Evolutionary conservation across 169 alveolate species (phyloP).

Genomic region (Eimeria zaria): DNA sequence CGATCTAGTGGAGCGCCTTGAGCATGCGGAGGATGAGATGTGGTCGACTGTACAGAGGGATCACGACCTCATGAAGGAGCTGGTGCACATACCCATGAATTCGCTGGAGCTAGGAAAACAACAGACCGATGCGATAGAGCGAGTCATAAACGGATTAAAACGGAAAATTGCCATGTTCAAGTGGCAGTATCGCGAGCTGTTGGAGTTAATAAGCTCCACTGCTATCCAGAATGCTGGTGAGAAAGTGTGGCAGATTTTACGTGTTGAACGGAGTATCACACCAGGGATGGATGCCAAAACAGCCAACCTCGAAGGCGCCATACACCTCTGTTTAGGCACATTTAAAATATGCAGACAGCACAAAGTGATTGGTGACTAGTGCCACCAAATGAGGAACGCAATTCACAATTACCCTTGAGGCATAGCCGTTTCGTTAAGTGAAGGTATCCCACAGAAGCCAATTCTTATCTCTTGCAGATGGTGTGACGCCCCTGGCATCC

Average conservation of each 20-base stretch:
- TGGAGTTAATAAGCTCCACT: slow-evolving; percentile 69
- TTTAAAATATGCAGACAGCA: background rate
- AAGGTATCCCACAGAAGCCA: background rate
- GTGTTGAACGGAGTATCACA: background rate
- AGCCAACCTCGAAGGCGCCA: background rate
- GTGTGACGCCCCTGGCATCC: background rate
- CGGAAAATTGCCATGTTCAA: slow-evolving; percentile 64
- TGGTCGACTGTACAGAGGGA: slow-evolving; percentile 48
- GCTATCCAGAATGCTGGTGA: slow-evolving; percentile 61
- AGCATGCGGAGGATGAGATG: slow-evolving; percentile 56
- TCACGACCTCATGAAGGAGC: slow-evolving; percentile 53
- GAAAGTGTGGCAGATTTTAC: background rate
- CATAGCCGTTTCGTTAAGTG: background rate
- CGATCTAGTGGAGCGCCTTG: slow-evolving; percentile 50
- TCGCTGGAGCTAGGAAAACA: slow-evolving; percentile 43
- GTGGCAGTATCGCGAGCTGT: slow-evolving; percentile 70
- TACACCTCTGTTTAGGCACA: background rate
- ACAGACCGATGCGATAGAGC: slow-evolving; percentile 71
- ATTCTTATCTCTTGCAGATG: background rate
- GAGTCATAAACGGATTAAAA: slow-evolving; percentile 62
- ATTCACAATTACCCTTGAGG: background rate
- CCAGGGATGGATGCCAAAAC: background rate
- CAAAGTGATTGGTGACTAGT: background rate
- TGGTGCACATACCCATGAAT: slow-evolving; percentile 46
- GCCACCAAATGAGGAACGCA: background rate